Evolutionary conservation across 192 early-diverging fungal genomes (phyloP).

Genomic region (Endogone sp.): DNA sequence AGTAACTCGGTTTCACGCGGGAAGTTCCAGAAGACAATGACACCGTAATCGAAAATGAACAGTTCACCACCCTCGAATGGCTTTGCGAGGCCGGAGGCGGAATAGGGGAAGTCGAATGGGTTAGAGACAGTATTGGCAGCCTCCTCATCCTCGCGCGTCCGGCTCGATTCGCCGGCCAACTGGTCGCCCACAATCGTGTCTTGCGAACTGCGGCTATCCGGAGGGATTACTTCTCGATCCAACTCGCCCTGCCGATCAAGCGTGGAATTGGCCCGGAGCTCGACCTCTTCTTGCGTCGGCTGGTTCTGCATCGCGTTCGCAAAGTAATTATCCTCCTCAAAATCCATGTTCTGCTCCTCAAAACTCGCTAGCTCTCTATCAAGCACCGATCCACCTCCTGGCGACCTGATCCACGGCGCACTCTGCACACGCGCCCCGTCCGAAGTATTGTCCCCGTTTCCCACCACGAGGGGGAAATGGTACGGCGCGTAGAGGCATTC

Average conservation of each 20-base stretch:
- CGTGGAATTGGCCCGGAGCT: not conserved
- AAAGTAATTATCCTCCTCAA: not conserved
- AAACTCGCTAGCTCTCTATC: slow-evolving; percentile 47
- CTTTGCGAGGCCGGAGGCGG: not conserved
- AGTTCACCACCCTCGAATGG: slow-evolving; percentile 50
- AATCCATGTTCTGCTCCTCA: slow-evolving; percentile 25
- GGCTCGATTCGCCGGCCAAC: not conserved
- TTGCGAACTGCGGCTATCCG: not conserved
- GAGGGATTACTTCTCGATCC: no score
- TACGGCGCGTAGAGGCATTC: slow-evolving; percentile 55
- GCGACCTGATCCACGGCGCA: slow-evolving; percentile 27
- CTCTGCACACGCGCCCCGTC: slow-evolving; percentile 20
- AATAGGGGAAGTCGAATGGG: no score
- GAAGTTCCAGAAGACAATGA: slow-evolving; percentile 59
- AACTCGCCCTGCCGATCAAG: no score
- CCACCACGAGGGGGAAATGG: slow-evolving; percentile 41
- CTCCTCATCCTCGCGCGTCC: not conserved
- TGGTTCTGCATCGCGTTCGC: not conserved
- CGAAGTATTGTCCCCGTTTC: slow-evolving; percentile 12
- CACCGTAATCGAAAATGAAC: slow-evolving; percentile 57
- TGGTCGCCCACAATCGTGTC: not conserved
- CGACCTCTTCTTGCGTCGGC: not conserved
- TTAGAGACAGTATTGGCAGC: no score
- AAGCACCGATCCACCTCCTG: slow-evolving; percentile 44
- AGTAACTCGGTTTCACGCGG: slow-evolving; percentile 44